These are phyloP conservation scores for Triticum dicoccoides DNA, from an alignment of 176 grass and related monocot species.

Conservation along the genomic window DNA sequence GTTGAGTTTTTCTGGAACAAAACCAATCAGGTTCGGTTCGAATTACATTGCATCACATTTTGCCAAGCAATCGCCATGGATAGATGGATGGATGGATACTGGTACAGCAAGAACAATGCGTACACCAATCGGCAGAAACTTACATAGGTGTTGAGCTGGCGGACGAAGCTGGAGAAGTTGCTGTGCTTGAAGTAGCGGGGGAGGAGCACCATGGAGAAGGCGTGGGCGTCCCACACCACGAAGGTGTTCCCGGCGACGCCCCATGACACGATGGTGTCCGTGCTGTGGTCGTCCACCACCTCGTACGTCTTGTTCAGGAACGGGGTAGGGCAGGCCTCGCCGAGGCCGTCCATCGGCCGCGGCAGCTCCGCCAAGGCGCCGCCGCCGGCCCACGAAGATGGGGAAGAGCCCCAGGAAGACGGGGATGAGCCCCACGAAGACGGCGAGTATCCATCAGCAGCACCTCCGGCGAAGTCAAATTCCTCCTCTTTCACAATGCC, in stretches of 20 bases:
- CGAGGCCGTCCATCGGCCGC: constrained; percentile 72
- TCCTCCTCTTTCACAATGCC: constrained; percentile 51
- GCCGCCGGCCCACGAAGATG: constrained; percentile 4
- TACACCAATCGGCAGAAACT: not conserved
- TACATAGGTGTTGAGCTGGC: constrained; percentile 75
- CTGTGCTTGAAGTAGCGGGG: constrained; percentile 87
- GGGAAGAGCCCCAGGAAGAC: not conserved
- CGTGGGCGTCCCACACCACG: constrained; percentile 82
- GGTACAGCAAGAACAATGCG: not conserved
- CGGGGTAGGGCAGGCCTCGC: constrained; percentile 68
- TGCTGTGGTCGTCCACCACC: constrained; percentile 70
- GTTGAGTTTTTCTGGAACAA: too few relatives aligned
- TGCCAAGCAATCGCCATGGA: not conserved
- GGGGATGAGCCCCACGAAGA: constrained; percentile 22
- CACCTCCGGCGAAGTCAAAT: constrained; percentile 33
- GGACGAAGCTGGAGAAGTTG: constrained; percentile 96
- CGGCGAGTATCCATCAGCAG: not conserved
- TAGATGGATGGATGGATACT: not conserved
- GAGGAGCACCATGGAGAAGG: constrained; percentile 63
- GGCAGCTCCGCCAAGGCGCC: constrained; percentile 31
- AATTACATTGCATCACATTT: not conserved
- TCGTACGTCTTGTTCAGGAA: constrained; percentile 93
- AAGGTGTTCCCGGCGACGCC: constrained; percentile 58
- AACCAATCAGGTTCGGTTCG: not conserved
- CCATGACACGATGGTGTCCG: constrained; percentile 75